Evolutionary conservation across 2,329 filamentous ascomycete species (phyloP), one percentile per base, ranked within the genome.

Genomic region (Hypoxylon sp.): DNA sequence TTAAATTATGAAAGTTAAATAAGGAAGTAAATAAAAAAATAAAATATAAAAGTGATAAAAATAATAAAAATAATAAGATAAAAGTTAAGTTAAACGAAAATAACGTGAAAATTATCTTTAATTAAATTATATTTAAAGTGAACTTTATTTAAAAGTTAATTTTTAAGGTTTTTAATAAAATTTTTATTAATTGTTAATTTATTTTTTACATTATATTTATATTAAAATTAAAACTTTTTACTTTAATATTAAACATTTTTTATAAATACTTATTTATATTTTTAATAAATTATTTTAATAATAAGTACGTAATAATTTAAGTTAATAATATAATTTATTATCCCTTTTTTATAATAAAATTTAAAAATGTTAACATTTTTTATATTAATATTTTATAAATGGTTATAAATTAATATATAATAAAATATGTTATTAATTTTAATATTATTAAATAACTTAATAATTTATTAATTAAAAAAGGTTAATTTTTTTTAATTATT

Each of bases 231-330:
- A n/a, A n/a, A n/a, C n/a, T n/a, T n/a, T n/a, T n/a, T n/a, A n/a
- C n/a, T n/a, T n/a, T n/a, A n/a, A n/a, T n/a, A n/a, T n/a, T n/a
- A 31, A 50, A 50, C 17, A 29, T 31, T n/a, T 29, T 31, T 31
- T 50, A 31, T 31, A 50, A 31, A 29, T 50, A 29, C 31, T 31
- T 31, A 10, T 15, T 11, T 24, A 47, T 31, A 50, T 50, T 50
- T n/a, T 31, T 50, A 50, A 6, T 6, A 17, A 13, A 31, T 24
- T 50, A 50, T 29, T 7, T 31, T 31, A 17, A 15, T 31, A 31
- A 31, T n/a, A 24, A 47, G 24, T 24, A 31, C 15, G 31, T 4
- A 15, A 27, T 13, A 1, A 13, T 13, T 31, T 50, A 50, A 50
- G 13, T n/a, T 2, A 50, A 17, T 50, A 50, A 50, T 17, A 11